A percentile compares a stretch with the other conserved stretches of the same genome.
phyloP scores from a whole-genome alignment of 2,329 filamentous ascomycete genomes.

The Fusarium virguliforme region DNA sequence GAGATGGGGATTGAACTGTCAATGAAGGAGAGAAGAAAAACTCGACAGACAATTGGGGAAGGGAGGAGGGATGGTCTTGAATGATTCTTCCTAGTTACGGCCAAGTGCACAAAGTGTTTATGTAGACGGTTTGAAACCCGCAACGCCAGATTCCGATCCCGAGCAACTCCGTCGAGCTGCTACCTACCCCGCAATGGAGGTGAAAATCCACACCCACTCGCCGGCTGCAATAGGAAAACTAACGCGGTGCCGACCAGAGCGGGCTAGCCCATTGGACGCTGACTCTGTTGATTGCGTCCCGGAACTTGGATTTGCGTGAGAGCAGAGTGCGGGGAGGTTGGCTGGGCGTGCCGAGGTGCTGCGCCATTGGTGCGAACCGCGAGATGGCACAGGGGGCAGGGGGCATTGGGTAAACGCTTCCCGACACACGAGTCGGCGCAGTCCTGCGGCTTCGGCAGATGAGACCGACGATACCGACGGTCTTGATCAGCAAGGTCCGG shows the following conservation, averaged over 20 bases:
- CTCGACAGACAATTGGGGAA: constrained; percentile 36
- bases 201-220: constrained; percentile 46
- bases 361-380: constrained; percentile 47
- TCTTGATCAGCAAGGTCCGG: constrained; percentile 26
- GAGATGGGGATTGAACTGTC: constrained; percentile 36
- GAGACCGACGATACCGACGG: constrained; percentile 41
- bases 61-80: constrained; percentile 40
- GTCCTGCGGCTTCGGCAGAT: constrained; percentile 42
- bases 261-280: constrained; percentile 39
- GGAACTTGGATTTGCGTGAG: constrained; percentile 33
- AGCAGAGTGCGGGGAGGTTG: constrained; percentile 33
- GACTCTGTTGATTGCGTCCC: constrained; percentile 21
- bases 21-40: constrained; percentile 34
- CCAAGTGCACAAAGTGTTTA: constrained; percentile 44
- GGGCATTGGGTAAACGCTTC: constrained; percentile 23
- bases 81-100: constrained; percentile 15
- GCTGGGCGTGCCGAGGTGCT: constrained; percentile 43
- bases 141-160: constrained; percentile 51
- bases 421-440: constrained; percentile 30
- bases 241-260: constrained; percentile 35
- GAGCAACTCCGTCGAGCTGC: constrained; percentile 48
- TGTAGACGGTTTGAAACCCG: constrained; percentile 45
- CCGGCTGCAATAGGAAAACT: constrained; percentile 48
- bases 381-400: constrained; percentile 19
- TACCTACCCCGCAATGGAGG: constrained; percentile 51